Evolutionary conservation across 2,329 filamentous ascomycete species (phyloP), one percentile per base, ranked within the genome.

Genomic region (Mycosphaerella sp.): DNA sequence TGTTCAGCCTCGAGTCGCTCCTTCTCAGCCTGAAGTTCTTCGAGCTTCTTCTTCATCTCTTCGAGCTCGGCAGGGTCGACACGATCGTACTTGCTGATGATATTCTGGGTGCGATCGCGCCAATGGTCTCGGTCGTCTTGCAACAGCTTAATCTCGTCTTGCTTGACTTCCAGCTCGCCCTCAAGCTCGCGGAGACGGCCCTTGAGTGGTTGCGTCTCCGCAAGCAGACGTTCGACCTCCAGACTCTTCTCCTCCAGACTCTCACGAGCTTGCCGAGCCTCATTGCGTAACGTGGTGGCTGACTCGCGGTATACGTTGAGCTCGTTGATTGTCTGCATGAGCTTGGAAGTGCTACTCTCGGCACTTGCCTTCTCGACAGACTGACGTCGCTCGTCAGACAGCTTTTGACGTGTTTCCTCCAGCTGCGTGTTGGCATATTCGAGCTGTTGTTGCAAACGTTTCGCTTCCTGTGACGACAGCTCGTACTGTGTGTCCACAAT

Each of bases 401-500:
- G 82, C 72, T 95, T 95, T 60, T 96, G 78, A 34, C 88, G 84
- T 6, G 86, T 81, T 62, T 96, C 90, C 58, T 98, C 93, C 6
- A 98, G 83, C 68, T 97, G 89, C 21, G 82, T 82, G 64, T 93
- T 89, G 7, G 85, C 80, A 67, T 95, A 91, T 48, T 95, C 86
- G 23, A 96, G 80, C 67, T 97, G 90, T 64, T 96, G 89, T 66
- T 92, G 88, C 41, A 96, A 73, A 51, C 93, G 84, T 72, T 95
- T 95, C 51, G 83, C 80, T 72, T 98, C 93, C 64, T 95, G 89
- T 0, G 84, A 79, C 64, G 92, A 91, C 43, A 97, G 78, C 63
- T 96, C 91, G 64, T 90, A 87, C 66, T 97, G 92, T n/a, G 96
- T 89, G 64, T 98, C 92, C 7, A 96, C 80, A 61, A 98, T 97